phyloP scores from a whole-genome alignment of 2,329 filamentous ascomycete species.

The Colletotrichum kahawae region DNA sequence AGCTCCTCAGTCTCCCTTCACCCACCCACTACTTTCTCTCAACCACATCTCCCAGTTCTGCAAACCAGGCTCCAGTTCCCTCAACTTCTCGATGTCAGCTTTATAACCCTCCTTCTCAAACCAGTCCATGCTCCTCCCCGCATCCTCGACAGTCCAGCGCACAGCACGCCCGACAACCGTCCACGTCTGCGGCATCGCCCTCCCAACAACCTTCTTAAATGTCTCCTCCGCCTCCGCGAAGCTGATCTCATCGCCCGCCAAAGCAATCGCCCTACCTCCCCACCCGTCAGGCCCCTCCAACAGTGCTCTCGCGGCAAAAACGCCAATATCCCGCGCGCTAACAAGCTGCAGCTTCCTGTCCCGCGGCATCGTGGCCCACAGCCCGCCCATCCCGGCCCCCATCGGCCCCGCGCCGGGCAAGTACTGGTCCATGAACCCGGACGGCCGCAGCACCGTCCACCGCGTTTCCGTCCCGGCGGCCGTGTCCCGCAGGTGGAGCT shows the following conservation, averaged over 20 bases:
- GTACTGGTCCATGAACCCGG: constrained; percentile 33
- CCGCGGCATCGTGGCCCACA: constrained; percentile 27
- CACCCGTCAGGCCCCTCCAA: constrained; percentile 3
- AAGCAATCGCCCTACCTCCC: constrained; percentile 4
- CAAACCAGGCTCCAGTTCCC: constrained; percentile 9
- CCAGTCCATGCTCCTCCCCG: constrained; percentile 20
- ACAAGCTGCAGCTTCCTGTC: constrained; percentile 30
- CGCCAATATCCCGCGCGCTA: constrained; percentile 29
- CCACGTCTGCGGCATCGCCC: constrained; percentile 6
- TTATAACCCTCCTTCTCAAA: constrained; percentile 14
- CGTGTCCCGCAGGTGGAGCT: constrained; percentile 12
- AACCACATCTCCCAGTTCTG: constrained; percentile 26
- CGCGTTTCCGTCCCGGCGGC: background rate
- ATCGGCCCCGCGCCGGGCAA: constrained; percentile 23
- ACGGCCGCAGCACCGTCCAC: constrained; percentile 30
- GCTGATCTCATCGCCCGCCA: constrained; percentile 21
- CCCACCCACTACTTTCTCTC: constrained; percentile 26
- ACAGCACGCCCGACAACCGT: background rate
- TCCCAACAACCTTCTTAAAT: background rate
- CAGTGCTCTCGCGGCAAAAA: constrained; percentile 14
- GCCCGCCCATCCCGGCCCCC: constrained; percentile 27
- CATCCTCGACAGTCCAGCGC: constrained; percentile 18
- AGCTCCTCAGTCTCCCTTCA: background rate
- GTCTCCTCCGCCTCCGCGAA: constrained; percentile 9
- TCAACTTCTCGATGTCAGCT: constrained; percentile 7